phyloP scores from a whole-genome alignment of 768 basidiomycete genomes.

The Rubroboletus satanas region DNA sequence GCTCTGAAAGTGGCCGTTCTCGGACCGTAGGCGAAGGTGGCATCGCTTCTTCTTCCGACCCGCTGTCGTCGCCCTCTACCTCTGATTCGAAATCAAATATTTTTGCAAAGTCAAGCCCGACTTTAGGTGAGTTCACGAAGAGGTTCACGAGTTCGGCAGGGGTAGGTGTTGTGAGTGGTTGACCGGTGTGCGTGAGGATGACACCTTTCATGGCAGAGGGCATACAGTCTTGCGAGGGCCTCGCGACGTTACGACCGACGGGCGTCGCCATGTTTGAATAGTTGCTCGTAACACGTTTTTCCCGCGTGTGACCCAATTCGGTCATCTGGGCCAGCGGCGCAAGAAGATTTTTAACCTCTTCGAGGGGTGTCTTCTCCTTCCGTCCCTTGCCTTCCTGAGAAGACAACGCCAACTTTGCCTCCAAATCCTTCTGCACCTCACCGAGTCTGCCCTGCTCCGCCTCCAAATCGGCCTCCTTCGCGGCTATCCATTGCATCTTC shows the following conservation, averaged over 20 bases:
- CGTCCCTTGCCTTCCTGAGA: slow-evolving; percentile 38
- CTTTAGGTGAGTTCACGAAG: slow-evolving; percentile 65
- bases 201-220: slow-evolving; percentile 72
- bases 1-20: slow-evolving; percentile 35
- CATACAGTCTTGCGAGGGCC: slow-evolving; percentile 25
- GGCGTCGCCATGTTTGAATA: slow-evolving; percentile 47
- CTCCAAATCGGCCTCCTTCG: slow-evolving; percentile 51
- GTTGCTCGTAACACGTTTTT: slow-evolving; percentile 12
- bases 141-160: slow-evolving; percentile 63
- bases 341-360: slow-evolving; percentile 72
- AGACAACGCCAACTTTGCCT: slow-evolving; percentile 46
- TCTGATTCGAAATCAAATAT: slow-evolving; percentile 63
- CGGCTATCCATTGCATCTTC: slow-evolving; percentile 45
- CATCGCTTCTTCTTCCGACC: slow-evolving; percentile 25
- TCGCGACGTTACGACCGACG: slow-evolving; percentile 35
- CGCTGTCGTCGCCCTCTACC: slow-evolving; percentile 29
- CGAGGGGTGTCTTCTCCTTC: slow-evolving; percentile 58
- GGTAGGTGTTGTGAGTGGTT: slow-evolving; percentile 66
- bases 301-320: slow-evolving; percentile 23
- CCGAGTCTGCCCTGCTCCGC: slow-evolving; percentile 49
- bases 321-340: slow-evolving; percentile 44
- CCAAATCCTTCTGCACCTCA: slow-evolving; percentile 45
- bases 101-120: slow-evolving; percentile 71
- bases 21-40: slow-evolving; percentile 49
- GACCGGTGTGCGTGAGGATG: slow-evolving; percentile 74